Conservation (phyloP, 2,329 filamentous ascomycete genomes). For the Xylariaceae sp. region DNA sequence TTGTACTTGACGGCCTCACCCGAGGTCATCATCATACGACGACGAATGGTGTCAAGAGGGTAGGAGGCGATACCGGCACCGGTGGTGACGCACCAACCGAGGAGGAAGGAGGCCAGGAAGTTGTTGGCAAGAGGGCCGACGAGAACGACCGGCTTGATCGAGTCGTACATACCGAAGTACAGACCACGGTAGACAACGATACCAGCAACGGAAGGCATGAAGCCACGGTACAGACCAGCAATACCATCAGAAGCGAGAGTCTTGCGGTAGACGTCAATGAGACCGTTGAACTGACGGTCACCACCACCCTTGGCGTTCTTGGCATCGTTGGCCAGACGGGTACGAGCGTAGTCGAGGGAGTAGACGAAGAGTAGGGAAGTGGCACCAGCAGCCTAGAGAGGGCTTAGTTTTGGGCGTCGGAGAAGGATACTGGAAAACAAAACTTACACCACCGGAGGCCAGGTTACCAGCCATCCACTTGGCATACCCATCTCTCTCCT, state of each 20-base stretch:
- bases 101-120: slow-evolving; percentile 98
- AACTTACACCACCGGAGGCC: slow-evolving; percentile 96
- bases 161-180: slow-evolving; percentile 99
- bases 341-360: slow-evolving; percentile 99
- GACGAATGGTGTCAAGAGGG: slow-evolving; percentile 99
- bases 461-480: slow-evolving; percentile 99
- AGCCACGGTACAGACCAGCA: slow-evolving; percentile 99
- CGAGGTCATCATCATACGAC: slow-evolving; percentile 99
- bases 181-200: slow-evolving; percentile 99
- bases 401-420: slow-evolving; percentile 5
- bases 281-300: slow-evolving; percentile 99
- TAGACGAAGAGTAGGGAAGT: slow-evolving; percentile 99
- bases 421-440: not conserved
- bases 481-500: slow-evolving; percentile 95
- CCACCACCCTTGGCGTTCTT: slow-evolving; percentile 96
- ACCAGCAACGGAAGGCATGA: slow-evolving; percentile 98
- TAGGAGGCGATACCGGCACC: slow-evolving; percentile 99
- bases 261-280: slow-evolving; percentile 99
- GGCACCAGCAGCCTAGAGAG: slow-evolving; percentile 82
- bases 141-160: slow-evolving; percentile 97
- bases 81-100: slow-evolving; percentile 99
- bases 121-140: slow-evolving; percentile 87
- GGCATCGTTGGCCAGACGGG: slow-evolving; percentile 99
- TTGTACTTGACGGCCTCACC: slow-evolving; percentile 99
- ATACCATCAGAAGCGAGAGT: slow-evolving; percentile 98